Evolutionary conservation across 768 basidiomycete species (phyloP).

Genomic region (Leccinellum rugosiceps): DNA sequence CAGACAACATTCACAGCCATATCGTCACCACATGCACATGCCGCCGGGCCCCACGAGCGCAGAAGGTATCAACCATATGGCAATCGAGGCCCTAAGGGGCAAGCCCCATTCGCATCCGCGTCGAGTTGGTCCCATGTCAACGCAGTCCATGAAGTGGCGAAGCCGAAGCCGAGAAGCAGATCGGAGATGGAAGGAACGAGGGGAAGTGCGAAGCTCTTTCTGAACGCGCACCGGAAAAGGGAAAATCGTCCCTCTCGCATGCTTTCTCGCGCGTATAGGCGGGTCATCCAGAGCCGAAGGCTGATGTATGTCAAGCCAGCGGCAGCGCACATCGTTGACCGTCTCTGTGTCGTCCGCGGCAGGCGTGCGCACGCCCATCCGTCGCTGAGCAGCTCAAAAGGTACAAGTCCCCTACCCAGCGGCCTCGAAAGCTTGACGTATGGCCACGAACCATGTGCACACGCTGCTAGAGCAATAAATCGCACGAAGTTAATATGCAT

Average conservation of each 20-base stretch:
- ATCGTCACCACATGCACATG: not conserved
- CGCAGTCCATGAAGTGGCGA: conserved; percentile 6
- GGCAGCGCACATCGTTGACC: not conserved
- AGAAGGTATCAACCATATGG: not conserved
- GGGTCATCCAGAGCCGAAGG: not conserved
- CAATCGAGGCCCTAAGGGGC: not conserved
- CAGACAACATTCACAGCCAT: not conserved
- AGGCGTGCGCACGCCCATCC: not conserved
- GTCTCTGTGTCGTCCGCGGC: not conserved
- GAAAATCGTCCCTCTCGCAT: conserved; percentile 7
- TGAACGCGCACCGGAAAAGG: conserved; percentile 11
- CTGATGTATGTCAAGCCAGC: conserved; percentile 2
- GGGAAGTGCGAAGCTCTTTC: conserved; percentile 11
- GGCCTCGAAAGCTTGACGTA: not conserved
- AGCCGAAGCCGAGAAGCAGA: conserved; percentile 22
- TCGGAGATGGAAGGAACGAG: conserved; percentile 22
- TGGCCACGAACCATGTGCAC: conserved; percentile 6
- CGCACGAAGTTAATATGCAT: conserved; percentile 19
- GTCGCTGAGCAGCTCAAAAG: not conserved
- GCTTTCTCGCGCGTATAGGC: not conserved
- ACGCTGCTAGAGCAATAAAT: conserved; percentile 22
- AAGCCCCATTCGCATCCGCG: conserved; percentile 7
- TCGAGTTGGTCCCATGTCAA: conserved; percentile 14
- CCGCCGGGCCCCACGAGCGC: conserved; percentile 3
- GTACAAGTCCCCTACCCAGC: not conserved